Base-by-base conservation (phyloP, 2,329 filamentous ascomycete species). In the Ceratocystis cacaofunesta region DNA sequence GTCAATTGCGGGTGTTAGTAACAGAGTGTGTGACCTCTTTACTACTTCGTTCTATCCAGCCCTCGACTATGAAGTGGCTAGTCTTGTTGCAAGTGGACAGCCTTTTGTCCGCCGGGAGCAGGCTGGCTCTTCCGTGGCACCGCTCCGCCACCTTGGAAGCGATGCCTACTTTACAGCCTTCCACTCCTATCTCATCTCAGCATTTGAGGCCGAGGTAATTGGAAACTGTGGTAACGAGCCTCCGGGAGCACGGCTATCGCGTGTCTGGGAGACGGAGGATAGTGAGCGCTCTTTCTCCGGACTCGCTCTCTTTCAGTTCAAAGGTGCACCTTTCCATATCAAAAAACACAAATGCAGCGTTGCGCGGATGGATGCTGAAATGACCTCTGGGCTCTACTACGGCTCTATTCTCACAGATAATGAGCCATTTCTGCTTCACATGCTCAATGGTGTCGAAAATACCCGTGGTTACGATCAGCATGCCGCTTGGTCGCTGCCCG, bases 81-180 rank as follows among this genome's bases (percentile, higher is more conserved):
- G 15, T 2, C 15, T 52, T 25, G 48, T 52, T 52, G 60, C 36
- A 19, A 12, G 25, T 5, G 60, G 60, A 12, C 48, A 52, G 4
- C 7, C 48, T 12, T 25, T 52, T 8, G 48, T 28, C 48, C 22
- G 48, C 2, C 22, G 48, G 19, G 48, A 52, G 25, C 48, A 52
- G 6, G 17, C 48, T 28, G 60, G 60, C 22, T 62, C 36, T 41
- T 44, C 60, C 1, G 17, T 62, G 8, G 19, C 43, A n/a, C n/a
- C 60, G 19, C 15, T 62, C n/a, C 36, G 44, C 25, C 60, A 62
- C 60, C 17, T n/a, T 19, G 60, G 36, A 10, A 41, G 36, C 10
- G 60, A 62, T 41, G 36, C 60, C 7, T 62, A 62, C 60, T 62
- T 62, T 43, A 25, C 60, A 6, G 36, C 60, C n/a, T 46, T 62